Base-by-base conservation (phyloP, 108 stramenopile species). In the Pelagomonas calceolata region DNA sequence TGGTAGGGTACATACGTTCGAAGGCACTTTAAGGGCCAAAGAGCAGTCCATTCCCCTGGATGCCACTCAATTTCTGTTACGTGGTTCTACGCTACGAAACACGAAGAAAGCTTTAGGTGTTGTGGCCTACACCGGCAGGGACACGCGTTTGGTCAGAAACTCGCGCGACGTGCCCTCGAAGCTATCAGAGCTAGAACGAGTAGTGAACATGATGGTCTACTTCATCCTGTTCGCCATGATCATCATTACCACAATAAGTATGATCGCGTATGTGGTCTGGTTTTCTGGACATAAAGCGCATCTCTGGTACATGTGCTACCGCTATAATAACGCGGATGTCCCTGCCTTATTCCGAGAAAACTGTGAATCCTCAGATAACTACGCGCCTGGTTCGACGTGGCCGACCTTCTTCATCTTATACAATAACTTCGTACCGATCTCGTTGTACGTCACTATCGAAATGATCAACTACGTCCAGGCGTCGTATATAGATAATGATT, bases 21-120 rank as follows among this genome's bases (percentile, higher is more conserved):
- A 79, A 43, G 94, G 94, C 34, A 87, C 87, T 35, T 73, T 95
- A 34, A 88, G 87, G 32, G 78, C 77, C 63, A 79, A 70, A 21
- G 72, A 71, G 30, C 79, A 70, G 63, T 63, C 31, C 30, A 87
- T 89, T 66, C 84, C 91, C 9, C 80, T 95, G 65, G 86, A 88
- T 66, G 87, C 86, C 36, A 89, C 91, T 35, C 89, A 95, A 68
- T 66, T 98, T 60, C 74, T 98, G 36, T 82, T 98, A 0, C 87
- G 97, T 36, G 97, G 98, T 35, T 93, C 92, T 45, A 82, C 90
- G 21, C 81, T 98, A 44, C 85, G 95, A 43, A 98, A 98, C 82
- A 97, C 95, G 10, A 89, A 92, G 73, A 96, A 94, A 95, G 94
- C 86, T 21, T 85, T 96, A 70, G 95, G 95, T 30, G 65, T 96